Evolutionary conservation across 495 filamentous ascomycete species (phyloP).

Genomic region (Niebla homalea): DNA sequence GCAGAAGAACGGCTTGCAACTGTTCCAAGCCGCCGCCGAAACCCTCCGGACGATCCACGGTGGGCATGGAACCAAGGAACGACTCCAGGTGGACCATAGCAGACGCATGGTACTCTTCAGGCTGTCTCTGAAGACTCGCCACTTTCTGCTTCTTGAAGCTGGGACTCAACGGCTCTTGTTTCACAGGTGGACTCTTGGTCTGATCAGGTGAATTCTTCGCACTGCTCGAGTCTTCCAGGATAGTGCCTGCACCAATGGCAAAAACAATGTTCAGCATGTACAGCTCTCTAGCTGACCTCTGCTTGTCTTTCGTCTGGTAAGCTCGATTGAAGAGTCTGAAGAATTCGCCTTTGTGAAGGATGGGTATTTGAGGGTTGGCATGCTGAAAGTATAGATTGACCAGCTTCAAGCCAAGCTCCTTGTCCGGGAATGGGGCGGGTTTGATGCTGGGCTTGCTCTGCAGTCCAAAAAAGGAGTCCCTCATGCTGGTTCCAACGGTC

Average conservation of each 20-base stretch:
- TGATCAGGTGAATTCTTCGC: conserved; percentile 26
- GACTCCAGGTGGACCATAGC: conserved; percentile 84
- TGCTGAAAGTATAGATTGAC: conserved; percentile 85
- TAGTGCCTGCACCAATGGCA: conserved; percentile 88
- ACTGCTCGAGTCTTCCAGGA: conserved; percentile 52
- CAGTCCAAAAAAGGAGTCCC: conserved; percentile 89
- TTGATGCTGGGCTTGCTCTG: conserved; percentile 80
- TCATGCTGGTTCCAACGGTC: conserved; percentile 55
- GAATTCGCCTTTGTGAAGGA: conserved; percentile 78
- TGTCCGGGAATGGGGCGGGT: conserved; percentile 72
- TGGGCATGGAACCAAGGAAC: conserved; percentile 56
- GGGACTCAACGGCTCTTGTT: conserved; percentile 26
- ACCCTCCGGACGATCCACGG: conserved; percentile 40
- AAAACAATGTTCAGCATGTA: conserved; percentile 97
- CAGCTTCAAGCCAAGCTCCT: conserved; percentile 54
- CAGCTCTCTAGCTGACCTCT: conserved; percentile 65
- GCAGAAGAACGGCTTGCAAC: conserved; percentile 76
- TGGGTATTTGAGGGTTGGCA: conserved; percentile 89
- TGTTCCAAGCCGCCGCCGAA: conserved; percentile 77
- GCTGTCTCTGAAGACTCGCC: conserved; percentile 59
- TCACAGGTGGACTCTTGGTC: conserved; percentile 21
- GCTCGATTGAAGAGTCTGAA: conserved; percentile 69
- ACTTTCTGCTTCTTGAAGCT: conserved; percentile 37
- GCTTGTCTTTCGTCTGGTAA: conserved; percentile 53
- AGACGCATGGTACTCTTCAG: conserved; percentile 91